Conservation (phyloP, 768 basidiomycete genomes). For the Sarcomyxa edulis region DNA sequence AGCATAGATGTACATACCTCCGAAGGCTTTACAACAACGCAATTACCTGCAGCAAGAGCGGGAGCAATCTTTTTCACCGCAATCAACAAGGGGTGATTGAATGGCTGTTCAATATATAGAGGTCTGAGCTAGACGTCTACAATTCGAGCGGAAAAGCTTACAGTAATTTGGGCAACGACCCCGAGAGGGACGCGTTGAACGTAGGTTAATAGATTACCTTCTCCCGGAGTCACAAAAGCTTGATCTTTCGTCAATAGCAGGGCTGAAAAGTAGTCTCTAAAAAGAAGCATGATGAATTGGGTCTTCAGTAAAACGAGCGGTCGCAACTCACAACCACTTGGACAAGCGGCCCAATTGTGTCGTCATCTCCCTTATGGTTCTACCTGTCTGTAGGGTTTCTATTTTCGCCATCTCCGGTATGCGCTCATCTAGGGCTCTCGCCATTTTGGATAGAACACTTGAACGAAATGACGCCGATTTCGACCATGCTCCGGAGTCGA, state of each 20-base stretch:
- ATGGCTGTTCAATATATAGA: conserved; percentile 62
- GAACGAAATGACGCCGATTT: conserved; percentile 54
- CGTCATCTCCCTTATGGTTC: conserved; percentile 80
- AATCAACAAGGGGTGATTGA: conserved; percentile 87
- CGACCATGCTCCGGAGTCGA: conserved; percentile 72
- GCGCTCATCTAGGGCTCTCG: conserved; percentile 51
- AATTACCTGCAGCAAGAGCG: conserved; percentile 80
- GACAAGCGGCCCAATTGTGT: conserved; percentile 73
- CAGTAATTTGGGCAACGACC: conserved; percentile 87
- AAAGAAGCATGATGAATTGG: conserved; percentile 2
- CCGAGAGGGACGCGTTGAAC: conserved; percentile 78
- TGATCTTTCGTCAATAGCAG: conserved; percentile 67
- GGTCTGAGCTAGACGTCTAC: too few species aligned
- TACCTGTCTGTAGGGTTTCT: conserved; percentile 75
- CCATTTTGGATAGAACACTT: conserved; percentile 58
- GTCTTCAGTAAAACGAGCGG: conserved; percentile 2
- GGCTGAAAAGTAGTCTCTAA: conserved; percentile 74
- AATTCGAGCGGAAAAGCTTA: conserved; percentile 26
- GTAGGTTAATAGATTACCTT: conserved; percentile 75
- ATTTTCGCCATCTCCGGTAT: conserved; percentile 55
- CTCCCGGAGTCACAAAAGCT: conserved; percentile 68
- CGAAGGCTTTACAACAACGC: conserved; percentile 78
- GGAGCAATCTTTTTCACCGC: conserved; percentile 87
- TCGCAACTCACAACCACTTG: conserved; percentile 71
- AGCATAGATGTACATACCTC: conserved; percentile 37